A percentile compares a stretch with the other conserved stretches of the same genome.
phyloP scores from a whole-genome alignment of 2,329 filamentous ascomycete species.

The Pseudogymnoascus sp. region DNA sequence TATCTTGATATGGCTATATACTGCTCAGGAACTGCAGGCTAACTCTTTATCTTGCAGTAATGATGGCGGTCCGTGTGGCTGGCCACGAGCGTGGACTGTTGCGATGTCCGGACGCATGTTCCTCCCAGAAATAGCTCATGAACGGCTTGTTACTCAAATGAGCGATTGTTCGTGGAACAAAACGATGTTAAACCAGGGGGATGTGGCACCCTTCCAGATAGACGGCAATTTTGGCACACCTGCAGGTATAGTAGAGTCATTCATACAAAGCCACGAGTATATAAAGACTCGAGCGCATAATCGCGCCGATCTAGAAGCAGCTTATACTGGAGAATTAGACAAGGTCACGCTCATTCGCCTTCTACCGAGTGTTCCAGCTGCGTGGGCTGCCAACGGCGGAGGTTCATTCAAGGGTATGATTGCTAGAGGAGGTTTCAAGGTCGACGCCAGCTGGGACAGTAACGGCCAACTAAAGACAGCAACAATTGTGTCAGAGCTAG shows the following conservation, averaged over 20 bases:
- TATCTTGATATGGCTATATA: not conserved
- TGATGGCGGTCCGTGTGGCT: not conserved
- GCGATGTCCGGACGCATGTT: not conserved
- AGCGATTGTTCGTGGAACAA: not conserved
- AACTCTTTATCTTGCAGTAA: not conserved
- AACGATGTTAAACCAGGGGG: not conserved
- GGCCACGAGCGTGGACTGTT: not conserved
- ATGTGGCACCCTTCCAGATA: conserved; percentile 34
- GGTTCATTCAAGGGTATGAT: conserved; percentile 18
- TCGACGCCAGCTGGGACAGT: conserved; percentile 17
- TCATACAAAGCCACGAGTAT: conserved; percentile 34
- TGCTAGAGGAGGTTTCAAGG: conserved; percentile 17
- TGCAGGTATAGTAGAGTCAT: conserved; percentile 37
- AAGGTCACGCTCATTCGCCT: conserved; percentile 9
- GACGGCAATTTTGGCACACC: conserved; percentile 44
- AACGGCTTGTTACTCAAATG: not conserved
- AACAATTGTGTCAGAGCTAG: not conserved
- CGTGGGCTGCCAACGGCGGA: conserved; percentile 14
- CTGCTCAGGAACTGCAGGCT: not conserved
- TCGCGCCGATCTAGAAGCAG: not conserved
- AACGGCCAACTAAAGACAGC: not conserved
- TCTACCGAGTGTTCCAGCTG: conserved; percentile 23
- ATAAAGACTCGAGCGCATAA: conserved; percentile 12
- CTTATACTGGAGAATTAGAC: not conserved
- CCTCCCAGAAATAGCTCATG: not conserved